Percentiles rank a stretch among this genome's conserved stretches.
These are phyloP conservation scores for Mucor irregularis DNA, from an alignment of 371 early-diverging fungal species.

Conservation along the genomic window DNA sequence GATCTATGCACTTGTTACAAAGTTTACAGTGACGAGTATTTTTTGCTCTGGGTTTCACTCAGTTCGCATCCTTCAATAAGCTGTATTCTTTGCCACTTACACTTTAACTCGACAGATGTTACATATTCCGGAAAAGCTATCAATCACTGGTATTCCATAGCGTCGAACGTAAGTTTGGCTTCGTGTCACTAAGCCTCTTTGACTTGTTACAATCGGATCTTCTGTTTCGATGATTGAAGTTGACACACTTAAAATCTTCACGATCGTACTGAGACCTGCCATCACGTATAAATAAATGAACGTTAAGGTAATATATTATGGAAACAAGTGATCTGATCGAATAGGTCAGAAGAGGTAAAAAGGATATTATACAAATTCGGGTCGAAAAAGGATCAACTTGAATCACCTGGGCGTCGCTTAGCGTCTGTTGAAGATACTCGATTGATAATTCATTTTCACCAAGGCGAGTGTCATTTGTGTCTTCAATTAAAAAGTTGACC, in stretches of 20 bases:
- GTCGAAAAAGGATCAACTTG: neutral
- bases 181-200: conserved; percentile 43
- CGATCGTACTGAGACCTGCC: conserved; percentile 24
- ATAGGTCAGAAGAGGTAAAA: neutral
- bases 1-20: conserved; percentile 84
- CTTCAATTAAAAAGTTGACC: too few species aligned
- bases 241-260: conserved; percentile 42
- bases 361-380: conserved; percentile 23
- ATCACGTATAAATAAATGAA: conserved; percentile 21
- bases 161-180: conserved; percentile 65
- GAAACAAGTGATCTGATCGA: neutral
- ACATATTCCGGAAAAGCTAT: conserved; percentile 58
- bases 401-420: too few species aligned
- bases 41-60: conserved; percentile 17
- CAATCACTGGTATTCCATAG: conserved; percentile 72
- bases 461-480: too few species aligned
- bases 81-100: too few species aligned
- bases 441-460: too few species aligned
- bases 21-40: conserved; percentile 71
- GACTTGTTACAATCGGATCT: conserved; percentile 49
- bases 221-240: conserved; percentile 53
- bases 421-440: too few species aligned
- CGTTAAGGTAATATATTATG: conserved; percentile 13
- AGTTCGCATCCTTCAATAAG: too few species aligned
- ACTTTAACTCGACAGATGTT: conserved; percentile 74